phyloP scores from a whole-genome alignment of 208 protist genomes.

The Leishmania guyanensis region DNA sequence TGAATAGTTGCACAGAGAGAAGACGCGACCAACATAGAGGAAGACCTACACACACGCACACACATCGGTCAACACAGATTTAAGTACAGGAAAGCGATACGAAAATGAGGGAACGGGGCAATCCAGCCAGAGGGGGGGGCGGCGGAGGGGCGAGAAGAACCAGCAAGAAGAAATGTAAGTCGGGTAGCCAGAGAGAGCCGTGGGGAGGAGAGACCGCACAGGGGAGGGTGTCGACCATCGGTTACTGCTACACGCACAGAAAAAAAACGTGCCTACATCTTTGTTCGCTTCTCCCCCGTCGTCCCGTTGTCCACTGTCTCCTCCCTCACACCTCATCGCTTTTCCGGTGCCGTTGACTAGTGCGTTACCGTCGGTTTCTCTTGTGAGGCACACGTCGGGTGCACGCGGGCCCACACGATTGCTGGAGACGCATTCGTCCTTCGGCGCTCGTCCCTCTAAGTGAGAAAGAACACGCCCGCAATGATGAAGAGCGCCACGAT shows the following conservation, averaged over 20 bases:
- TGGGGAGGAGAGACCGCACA: background rate
- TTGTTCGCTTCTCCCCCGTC: background rate
- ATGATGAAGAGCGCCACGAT: constrained; percentile 45
- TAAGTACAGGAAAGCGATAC: too few relatives aligned
- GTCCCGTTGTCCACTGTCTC: background rate
- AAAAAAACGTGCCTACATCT: background rate
- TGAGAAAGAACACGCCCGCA: constrained; percentile 47
- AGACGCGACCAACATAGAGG: too few relatives aligned
- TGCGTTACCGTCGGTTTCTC: background rate
- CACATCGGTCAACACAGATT: too few relatives aligned
- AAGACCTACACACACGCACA: too few relatives aligned
- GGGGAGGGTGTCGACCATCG: background rate
- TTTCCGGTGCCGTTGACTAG: background rate
- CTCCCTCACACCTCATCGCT: background rate
- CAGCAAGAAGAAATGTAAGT: background rate
- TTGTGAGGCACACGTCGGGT: background rate
- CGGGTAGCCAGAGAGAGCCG: background rate
- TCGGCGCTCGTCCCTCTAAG: constrained; percentile 10
- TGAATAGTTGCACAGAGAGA: too few relatives aligned
- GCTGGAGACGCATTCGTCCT: background rate
- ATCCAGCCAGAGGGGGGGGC: background rate
- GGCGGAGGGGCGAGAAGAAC: background rate
- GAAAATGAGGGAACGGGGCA: too few relatives aligned
- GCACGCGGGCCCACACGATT: background rate
- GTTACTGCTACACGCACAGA: background rate